Evolutionary conservation across 169 alveolate species (phyloP), one percentile per base, ranked within the genome.

Genomic region (Theileria orientalis): DNA sequence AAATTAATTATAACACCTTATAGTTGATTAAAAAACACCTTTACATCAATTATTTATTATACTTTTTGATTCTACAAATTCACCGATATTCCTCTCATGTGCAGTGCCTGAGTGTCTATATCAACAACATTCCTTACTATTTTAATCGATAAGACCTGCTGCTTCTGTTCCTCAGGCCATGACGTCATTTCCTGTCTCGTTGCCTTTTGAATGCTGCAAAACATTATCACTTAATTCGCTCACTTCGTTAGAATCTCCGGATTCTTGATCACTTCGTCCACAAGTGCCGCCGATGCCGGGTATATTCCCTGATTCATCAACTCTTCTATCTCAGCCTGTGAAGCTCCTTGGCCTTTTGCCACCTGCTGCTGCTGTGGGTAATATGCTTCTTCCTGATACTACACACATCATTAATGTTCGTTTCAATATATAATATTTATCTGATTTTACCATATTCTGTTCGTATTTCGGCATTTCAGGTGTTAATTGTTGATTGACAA

Each of bases 131-230:
- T 21, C 13, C 71, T 21, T 63, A 71, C 80, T 19, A 74, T 49
- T 66, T 82, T 82, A 32, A 82, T 82, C n/a, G 89, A 66, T 61
- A 82, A 19, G 46, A 82, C 89, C 47, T 82, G 89, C 35, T 49
- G 70, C 30, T 77, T 76, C 75, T 82, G 89, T 63, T 82, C 89
- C 3, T 63, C 59, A 27, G 89, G 89, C 89, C 89, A 82, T 1
- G 89, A 59, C 35, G 35, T 66, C 89, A 82, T 82, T 69, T 82
- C 89, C 5, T 49, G 75, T 61, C 40, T 32, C 13, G 85, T 73
- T 19, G 89, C 89, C 33, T 59, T 60, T 56, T 82, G 89, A 7
- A 82, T 82, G 67, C 89, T 82, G 71, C 25, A 79, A 25, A 13
- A 14, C 8, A n/a, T 14, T 40, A 16, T 68, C 0, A 30, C 2